These are phyloP conservation scores for Sergeia podlipaevii DNA, from an alignment of 208 protist genomes.

Conservation along the genomic window DNA sequence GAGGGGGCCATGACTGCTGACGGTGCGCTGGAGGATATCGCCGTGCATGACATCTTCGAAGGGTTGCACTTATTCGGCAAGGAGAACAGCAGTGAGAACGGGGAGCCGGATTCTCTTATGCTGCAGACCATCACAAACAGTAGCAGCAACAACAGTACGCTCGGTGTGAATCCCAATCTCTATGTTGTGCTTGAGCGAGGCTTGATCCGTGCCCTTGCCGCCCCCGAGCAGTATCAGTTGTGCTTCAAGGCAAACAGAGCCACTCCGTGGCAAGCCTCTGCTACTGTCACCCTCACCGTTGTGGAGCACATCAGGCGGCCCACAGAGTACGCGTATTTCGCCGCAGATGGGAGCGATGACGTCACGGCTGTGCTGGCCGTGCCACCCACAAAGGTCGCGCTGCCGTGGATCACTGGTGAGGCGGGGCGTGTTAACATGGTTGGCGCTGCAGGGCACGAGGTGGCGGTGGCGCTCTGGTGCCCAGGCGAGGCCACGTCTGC, in stretches of 20 bases:
- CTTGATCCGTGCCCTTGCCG: slow-evolving; percentile 34
- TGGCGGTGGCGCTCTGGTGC: slow-evolving; percentile 54
- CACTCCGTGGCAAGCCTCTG: slow-evolving; percentile 39
- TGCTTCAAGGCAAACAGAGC: slow-evolving; percentile 63
- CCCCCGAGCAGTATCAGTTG: slow-evolving; percentile 37
- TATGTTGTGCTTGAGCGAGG: slow-evolving; percentile 50
- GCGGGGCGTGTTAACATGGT: slow-evolving; percentile 51
- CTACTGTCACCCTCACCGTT: slow-evolving; percentile 40
- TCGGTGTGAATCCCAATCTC: not conserved
- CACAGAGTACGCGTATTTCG: slow-evolving; percentile 55
- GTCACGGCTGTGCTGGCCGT: slow-evolving; percentile 38
- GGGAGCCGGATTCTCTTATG: too few species aligned
- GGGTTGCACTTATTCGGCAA: slow-evolving; percentile 29
- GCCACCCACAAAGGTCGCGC: slow-evolving; percentile 58
- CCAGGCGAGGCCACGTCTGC: not conserved
- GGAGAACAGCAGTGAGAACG: not conserved
- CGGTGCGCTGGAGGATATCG: slow-evolving; percentile 22
- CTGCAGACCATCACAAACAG: slow-evolving; percentile 5
- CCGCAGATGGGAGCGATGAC: slow-evolving; percentile 53
- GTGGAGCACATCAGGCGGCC: slow-evolving; percentile 32
- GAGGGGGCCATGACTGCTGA: slow-evolving; percentile 28
- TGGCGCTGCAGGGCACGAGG: slow-evolving; percentile 41
- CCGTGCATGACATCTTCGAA: slow-evolving; percentile 36
- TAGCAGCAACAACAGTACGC: not conserved
- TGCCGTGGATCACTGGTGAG: slow-evolving; percentile 39